These are phyloP conservation scores for Pseudonitzschia multistriata DNA, from an alignment of 108 stramenopile species.

Conservation along the genomic window DNA sequence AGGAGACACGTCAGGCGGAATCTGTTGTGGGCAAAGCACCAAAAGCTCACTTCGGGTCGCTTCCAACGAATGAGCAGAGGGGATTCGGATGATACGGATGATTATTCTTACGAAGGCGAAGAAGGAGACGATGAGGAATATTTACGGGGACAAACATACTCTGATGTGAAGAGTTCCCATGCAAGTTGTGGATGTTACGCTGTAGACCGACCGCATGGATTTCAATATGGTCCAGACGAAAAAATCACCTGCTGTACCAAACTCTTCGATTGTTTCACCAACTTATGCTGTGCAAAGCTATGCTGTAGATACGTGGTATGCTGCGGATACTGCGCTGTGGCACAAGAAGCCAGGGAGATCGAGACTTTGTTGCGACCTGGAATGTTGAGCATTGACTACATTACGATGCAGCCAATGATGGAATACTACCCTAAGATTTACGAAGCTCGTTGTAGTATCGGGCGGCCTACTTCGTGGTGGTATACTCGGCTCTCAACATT, in stretches of 20 bases:
- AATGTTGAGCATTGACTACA: slow-evolving; percentile 64
- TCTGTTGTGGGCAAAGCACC: slow-evolving; percentile 59
- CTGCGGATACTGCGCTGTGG: slow-evolving; percentile 74
- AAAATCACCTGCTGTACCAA: slow-evolving; percentile 36
- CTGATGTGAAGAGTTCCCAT: slow-evolving; percentile 72
- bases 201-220: slow-evolving; percentile 15
- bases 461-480: slow-evolving; percentile 18
- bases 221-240: slow-evolving; percentile 17
- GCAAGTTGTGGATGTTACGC: slow-evolving; percentile 68
- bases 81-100: slow-evolving; percentile 27
- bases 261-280: slow-evolving; percentile 43
- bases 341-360: slow-evolving; percentile 79
- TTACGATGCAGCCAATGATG: slow-evolving; percentile 73
- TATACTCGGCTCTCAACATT: slow-evolving; percentile 27
- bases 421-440: slow-evolving; percentile 63
- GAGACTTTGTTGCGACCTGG: slow-evolving; percentile 50
- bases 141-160: slow-evolving; percentile 55
- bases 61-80: slow-evolving; percentile 1
- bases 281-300: slow-evolving; percentile 35
- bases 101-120: slow-evolving; percentile 32
- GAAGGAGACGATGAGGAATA: slow-evolving; percentile 21
- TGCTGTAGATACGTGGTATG: slow-evolving; percentile 54
- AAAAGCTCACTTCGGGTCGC: slow-evolving; percentile 15
- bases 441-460: slow-evolving; percentile 18
- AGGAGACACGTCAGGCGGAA: slow-evolving; percentile 62